Conservation (phyloP, 345 rosid genomes). For the Clarkia xantiana region DNA sequence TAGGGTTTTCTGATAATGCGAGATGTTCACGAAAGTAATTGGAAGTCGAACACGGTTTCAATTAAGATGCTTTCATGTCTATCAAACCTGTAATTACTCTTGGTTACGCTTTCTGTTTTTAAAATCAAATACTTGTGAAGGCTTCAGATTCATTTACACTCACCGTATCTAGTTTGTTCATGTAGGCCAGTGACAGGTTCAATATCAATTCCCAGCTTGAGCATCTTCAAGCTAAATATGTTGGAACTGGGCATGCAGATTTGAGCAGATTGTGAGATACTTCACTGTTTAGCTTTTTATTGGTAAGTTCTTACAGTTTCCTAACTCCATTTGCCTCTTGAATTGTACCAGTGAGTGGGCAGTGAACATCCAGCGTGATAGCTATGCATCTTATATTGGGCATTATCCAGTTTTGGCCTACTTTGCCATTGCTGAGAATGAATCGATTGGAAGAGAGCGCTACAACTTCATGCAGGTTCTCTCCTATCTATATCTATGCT, state of each 20-base stretch:
- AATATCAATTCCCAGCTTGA: conserved; percentile 98
- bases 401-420: conserved; percentile 71
- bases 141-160: too few species aligned
- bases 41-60: too few species aligned
- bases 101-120: too few species aligned
- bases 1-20: too few species aligned
- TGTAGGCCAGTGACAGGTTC: conserved; percentile 97
- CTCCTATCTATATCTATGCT: too few species aligned
- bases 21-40: too few species aligned
- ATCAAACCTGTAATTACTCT: too few species aligned
- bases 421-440: conserved; percentile 86
- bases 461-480: conserved; percentile 86
- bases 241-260: conserved; percentile 92
- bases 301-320: not conserved
- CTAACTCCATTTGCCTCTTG: too few species aligned
- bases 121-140: too few species aligned
- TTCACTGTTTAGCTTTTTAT: not conserved
- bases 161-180: too few species aligned
- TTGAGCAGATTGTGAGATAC: conserved; percentile 72
- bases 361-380: conserved; percentile 81
- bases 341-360: conserved; percentile 66
- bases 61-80: too few species aligned
- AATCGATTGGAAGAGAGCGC: conserved; percentile 83
- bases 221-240: conserved; percentile 96
- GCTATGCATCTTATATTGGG: conserved; percentile 80